These are phyloP conservation scores for Salix purpurea DNA, from an alignment of 345 rosid species.

Conservation along the genomic window DNA sequence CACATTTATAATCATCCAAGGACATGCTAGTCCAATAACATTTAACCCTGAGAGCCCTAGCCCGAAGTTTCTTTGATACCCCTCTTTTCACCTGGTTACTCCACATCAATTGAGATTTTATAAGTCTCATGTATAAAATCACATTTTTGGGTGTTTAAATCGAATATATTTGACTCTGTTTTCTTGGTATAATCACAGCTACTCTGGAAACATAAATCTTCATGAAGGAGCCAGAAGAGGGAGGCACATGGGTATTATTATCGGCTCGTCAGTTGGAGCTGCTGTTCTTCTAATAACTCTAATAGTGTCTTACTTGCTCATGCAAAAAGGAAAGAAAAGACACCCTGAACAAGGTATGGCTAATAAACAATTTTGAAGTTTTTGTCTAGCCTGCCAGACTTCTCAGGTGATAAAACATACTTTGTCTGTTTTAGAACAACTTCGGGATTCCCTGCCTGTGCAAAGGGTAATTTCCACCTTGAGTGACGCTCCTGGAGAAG, in stretches of 20 bases:
- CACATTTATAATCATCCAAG: not conserved
- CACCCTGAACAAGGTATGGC: conserved; percentile 38
- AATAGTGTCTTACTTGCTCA: conserved; percentile 45
- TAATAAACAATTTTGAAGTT: conserved; percentile 7
- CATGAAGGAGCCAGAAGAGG: conserved; percentile 34
- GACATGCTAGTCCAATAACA: not conserved
- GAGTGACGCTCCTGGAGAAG: conserved; percentile 64
- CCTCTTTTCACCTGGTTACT: not conserved
- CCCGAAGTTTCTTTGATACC: not conserved
- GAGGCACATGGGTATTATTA: conserved; percentile 45
- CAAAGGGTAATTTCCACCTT: conserved; percentile 56
- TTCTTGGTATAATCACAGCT: conserved; percentile 39
- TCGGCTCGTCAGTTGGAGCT: conserved; percentile 77
- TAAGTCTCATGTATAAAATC: not conserved
- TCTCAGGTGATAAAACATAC: conserved; percentile 7
- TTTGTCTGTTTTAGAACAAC: conserved; percentile 34
- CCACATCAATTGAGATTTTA: not conserved
- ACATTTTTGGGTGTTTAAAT: not conserved
- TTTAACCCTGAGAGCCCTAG: not conserved
- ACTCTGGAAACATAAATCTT: conserved; percentile 66
- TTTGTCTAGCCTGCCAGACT: not conserved
- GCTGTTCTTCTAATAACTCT: conserved; percentile 59
- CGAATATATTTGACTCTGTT: not conserved
- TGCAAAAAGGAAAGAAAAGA: conserved; percentile 54
- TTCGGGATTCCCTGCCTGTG: conserved; percentile 36